phyloP scores from a whole-genome alignment of 1,139 yeast genomes.

The Scheffersomyces quercinus region DNA sequence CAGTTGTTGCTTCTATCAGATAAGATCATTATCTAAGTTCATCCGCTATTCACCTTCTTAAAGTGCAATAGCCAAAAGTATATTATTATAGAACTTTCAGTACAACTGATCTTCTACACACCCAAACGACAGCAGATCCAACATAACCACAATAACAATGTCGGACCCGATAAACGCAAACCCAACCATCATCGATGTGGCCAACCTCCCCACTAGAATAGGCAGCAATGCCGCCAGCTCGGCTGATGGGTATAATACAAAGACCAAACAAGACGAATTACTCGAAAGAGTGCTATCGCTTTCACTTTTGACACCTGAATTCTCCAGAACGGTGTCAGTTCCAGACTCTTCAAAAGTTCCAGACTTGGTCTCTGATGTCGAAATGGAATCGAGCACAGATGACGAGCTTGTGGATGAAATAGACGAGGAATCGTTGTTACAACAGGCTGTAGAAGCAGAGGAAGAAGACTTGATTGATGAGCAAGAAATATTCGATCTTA shows the following conservation, averaged over 20 bases:
- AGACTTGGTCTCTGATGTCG: slow-evolving; percentile 27
- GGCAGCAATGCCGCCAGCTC: slow-evolving; percentile 17
- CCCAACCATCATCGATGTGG: slow-evolving; percentile 79
- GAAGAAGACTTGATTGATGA: slow-evolving; percentile 72
- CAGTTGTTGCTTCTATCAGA: too few relatives aligned
- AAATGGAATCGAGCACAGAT: slow-evolving; percentile 20
- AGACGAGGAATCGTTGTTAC: slow-evolving; percentile 3
- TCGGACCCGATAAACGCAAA: slow-evolving; percentile 88
- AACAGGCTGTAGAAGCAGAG: slow-evolving; percentile 32
- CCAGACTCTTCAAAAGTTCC: slow-evolving; percentile 14
- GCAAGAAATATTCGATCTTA: slow-evolving; percentile 59
- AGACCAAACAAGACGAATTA: slow-evolving; percentile 16
- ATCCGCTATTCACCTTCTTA: too few relatives aligned
- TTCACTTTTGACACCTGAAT: slow-evolving; percentile 15
- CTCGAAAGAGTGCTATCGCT: slow-evolving; percentile 24
- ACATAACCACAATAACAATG: slow-evolving; percentile 25
- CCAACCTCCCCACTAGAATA: slow-evolving; percentile 71
- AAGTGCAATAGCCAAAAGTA: neutral
- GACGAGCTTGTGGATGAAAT: slow-evolving; percentile 10
- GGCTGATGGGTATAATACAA: slow-evolving; percentile 4
- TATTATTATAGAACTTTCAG: neutral
- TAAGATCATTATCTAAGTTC: too few relatives aligned
- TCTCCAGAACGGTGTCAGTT: neutral
- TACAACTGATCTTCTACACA: too few relatives aligned
- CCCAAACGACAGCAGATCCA: too few relatives aligned